Evolutionary conservation across 768 basidiomycete species (phyloP).

Genomic region (Melanogaster broomeanus): DNA sequence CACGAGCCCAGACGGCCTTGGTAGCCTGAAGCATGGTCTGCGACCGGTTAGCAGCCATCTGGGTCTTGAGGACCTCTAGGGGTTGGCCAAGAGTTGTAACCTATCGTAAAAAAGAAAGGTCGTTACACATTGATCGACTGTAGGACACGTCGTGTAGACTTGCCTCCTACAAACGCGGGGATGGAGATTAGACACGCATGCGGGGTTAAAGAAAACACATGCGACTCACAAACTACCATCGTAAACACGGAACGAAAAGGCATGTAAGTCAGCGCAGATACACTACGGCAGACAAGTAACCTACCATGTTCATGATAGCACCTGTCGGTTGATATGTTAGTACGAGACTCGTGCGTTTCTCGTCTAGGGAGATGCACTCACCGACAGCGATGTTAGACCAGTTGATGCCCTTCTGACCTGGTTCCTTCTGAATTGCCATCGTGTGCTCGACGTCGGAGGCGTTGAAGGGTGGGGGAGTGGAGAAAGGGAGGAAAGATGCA

Average conservation of each 20-base stretch:
- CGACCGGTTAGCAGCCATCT: conserved; percentile 96
- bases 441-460: conserved; percentile 20
- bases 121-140: not conserved
- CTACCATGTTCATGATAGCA: conserved; percentile 98
- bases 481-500: conserved; percentile 8
- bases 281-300: conserved; percentile 37
- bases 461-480: conserved; percentile 11
- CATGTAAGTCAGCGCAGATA: conserved; percentile 8
- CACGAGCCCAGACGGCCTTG: conserved; percentile 86
- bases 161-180: conserved; percentile 59
- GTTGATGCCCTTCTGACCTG: conserved; percentile 88
- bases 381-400: conserved; percentile 97
- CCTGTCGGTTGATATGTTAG: conserved; percentile 46
- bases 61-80: conserved; percentile 96
- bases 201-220: conserved; percentile 1
- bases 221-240: conserved; percentile 50
- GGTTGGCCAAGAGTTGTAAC: conserved; percentile 99
- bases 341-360: conserved; percentile 17
- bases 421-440: conserved; percentile 85
- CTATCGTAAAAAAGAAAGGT: conserved; percentile 39
- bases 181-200: conserved; percentile 13
- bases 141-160: conserved; percentile 33
- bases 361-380: conserved; percentile 41
- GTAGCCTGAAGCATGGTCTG: conserved; percentile 90
- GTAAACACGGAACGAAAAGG: not conserved